Conservation (phyloP, 208 protist genomes). For the Blechomonas ayalai region DNA sequence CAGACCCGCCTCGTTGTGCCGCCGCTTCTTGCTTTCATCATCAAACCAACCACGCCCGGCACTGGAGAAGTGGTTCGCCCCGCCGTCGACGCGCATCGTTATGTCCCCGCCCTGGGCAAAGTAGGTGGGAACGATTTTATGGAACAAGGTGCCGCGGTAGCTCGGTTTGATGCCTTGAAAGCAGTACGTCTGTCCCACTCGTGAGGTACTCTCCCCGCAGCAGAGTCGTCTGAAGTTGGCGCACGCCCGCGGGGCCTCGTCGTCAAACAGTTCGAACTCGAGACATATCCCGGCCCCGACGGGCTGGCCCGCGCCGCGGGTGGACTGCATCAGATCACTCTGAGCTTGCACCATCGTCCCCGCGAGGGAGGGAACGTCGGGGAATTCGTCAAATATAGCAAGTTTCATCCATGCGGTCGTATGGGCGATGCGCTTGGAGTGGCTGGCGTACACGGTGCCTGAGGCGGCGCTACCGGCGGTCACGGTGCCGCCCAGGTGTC, state of each 20-base stretch:
- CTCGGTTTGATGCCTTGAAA: conserved; percentile 56
- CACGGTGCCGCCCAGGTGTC: conserved; percentile 40
- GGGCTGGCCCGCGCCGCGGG: conserved; percentile 28
- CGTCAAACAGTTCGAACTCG: conserved; percentile 76
- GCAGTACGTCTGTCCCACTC: conserved; percentile 38
- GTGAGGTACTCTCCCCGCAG: conserved; percentile 17
- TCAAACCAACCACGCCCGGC: conserved; percentile 75
- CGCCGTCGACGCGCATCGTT: conserved; percentile 90
- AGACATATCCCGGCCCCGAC: conserved; percentile 20
- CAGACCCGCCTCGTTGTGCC: conserved; percentile 74
- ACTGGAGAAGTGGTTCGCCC: conserved; percentile 82
- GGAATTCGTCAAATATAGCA: conserved; percentile 56
- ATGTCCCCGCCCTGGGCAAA: conserved; percentile 95
- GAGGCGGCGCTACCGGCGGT: conserved; percentile 30
- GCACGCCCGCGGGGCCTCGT: conserved; percentile 68
- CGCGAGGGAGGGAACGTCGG: conserved; percentile 55
- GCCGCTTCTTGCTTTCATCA: conserved; percentile 92
- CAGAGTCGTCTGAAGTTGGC: conserved; percentile 76
- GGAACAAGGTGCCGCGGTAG: conserved; percentile 88
- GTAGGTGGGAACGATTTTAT: conserved; percentile 87
- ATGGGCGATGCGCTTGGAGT: conserved; percentile 26
- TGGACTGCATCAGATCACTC: conserved; percentile 35
- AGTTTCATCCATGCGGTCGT: conserved; percentile 68
- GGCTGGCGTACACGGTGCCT: conserved; percentile 54
- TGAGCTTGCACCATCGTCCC: conserved; percentile 44